A percentile compares a stretch with the other conserved stretches of the same genome.
Evolutionary conservation across 441 rosid species (phyloP).

Genomic region (Lepidium campestre): DNA sequence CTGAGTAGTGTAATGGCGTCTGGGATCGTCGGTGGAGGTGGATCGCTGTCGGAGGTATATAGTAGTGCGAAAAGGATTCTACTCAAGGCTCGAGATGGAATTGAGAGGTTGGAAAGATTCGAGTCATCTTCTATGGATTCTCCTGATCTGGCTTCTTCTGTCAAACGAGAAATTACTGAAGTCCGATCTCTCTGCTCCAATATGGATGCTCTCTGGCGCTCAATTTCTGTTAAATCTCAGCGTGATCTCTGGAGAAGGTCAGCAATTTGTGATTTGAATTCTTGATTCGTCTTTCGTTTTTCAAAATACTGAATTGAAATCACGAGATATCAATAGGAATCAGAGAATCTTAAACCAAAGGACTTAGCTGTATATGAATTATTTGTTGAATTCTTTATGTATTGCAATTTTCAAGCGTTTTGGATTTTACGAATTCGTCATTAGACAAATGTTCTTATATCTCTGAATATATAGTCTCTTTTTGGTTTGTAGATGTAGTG

Average conservation of each 20-base stretch:
- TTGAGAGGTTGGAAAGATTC: slow-evolving; percentile 77
- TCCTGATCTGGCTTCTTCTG: slow-evolving; percentile 63
- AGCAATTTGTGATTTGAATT: no score
- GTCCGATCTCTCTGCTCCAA: slow-evolving; percentile 66
- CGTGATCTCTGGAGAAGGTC: slow-evolving; percentile 97
- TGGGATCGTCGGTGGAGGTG: slow-evolving; percentile 38
- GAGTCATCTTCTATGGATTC: slow-evolving; percentile 65
- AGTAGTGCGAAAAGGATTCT: slow-evolving; percentile 54
- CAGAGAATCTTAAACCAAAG: no score
- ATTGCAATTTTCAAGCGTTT: no score
- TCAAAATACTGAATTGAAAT: no score
- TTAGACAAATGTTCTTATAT: no score
- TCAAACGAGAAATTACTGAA: slow-evolving; percentile 72
- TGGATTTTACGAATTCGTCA: no score
- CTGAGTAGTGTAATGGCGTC: slow-evolving; percentile 14
- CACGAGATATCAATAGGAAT: no score
- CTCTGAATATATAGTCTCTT: not conserved
- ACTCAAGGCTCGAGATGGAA: slow-evolving; percentile 68
- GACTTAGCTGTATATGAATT: no score
- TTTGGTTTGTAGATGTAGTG: not conserved
- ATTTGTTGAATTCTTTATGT: no score
- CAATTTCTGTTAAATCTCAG: slow-evolving; percentile 66
- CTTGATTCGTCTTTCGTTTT: no score
- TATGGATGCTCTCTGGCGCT: slow-evolving; percentile 89
- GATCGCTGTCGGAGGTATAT: slow-evolving; percentile 66